A percentile compares a stretch with the other conserved stretches of the same genome.
phyloP scores from a whole-genome alignment of 495 filamentous ascomycete species.

The Cladorrhinum samala region DNA sequence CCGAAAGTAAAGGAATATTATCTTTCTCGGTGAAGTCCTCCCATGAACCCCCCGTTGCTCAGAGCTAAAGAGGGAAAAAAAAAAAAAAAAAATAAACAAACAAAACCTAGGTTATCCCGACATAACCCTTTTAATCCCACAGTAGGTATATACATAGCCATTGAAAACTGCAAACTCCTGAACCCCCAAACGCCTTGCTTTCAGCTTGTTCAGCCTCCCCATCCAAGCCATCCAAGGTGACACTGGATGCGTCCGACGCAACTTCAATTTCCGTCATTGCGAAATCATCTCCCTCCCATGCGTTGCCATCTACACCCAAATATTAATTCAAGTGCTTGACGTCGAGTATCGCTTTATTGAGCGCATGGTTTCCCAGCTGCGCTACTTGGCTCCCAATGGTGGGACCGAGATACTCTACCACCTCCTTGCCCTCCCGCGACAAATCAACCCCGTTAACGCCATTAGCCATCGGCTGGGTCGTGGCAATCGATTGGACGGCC shows the following conservation, averaged over 20 bases:
- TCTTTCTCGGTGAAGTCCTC: too few relatives aligned
- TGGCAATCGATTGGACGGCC: slow-evolving; percentile 39
- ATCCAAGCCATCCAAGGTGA: too few relatives aligned
- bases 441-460: slow-evolving; percentile 26
- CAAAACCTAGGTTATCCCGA: too few relatives aligned
- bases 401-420: slow-evolving; percentile 50
- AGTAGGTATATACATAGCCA: background rate
- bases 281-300: background rate
- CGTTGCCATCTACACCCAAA: too few relatives aligned
- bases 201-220: too few relatives aligned
- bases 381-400: slow-evolving; percentile 56
- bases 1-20: too few relatives aligned
- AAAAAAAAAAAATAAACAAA: too few relatives aligned
- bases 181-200: slow-evolving; percentile 8
- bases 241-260: too few relatives aligned
- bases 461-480: slow-evolving; percentile 12
- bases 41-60: too few relatives aligned
- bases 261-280: too few relatives aligned
- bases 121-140: background rate
- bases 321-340: slow-evolving; percentile 33
- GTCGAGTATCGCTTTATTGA: slow-evolving; percentile 48
- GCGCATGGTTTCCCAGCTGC: slow-evolving; percentile 42
- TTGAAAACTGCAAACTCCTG: background rate
- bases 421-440: slow-evolving; percentile 41
- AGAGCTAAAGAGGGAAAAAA: too few relatives aligned